Percentiles rank a stretch among this genome's conserved stretches.
Evolutionary conservation across 2,329 filamentous ascomycete species (phyloP).

Genomic region (Cladosporium colombiae): DNA sequence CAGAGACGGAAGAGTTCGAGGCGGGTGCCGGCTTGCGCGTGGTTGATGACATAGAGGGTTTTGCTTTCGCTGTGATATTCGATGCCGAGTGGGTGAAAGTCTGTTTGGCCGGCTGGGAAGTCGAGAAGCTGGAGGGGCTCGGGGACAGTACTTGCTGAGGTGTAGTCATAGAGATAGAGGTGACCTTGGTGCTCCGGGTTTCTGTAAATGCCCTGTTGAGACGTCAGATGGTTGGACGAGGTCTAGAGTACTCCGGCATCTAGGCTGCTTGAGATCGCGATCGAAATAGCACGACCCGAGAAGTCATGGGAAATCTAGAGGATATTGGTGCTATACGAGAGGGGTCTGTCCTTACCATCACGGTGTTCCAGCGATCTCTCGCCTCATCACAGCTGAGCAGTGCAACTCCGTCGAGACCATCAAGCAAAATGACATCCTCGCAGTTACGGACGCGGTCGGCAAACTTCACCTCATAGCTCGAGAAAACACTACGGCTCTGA

Average conservation of each 20-base stretch:
- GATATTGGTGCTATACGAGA: background rate
- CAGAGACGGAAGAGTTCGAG: slow-evolving; percentile 42
- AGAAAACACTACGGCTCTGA: slow-evolving; percentile 37
- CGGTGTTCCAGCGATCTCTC: slow-evolving; percentile 48
- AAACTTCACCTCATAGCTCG: slow-evolving; percentile 38
- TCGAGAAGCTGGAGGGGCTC: slow-evolving; percentile 32
- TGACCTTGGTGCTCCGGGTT: slow-evolving; percentile 30
- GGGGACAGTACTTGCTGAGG: slow-evolving; percentile 26
- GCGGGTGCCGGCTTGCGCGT: slow-evolving; percentile 37
- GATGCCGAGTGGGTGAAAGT: slow-evolving; percentile 45
- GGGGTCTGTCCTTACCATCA: slow-evolving; percentile 40
- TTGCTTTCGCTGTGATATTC: slow-evolving; percentile 36
- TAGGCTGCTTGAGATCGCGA: background rate
- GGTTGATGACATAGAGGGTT: slow-evolving; percentile 45
- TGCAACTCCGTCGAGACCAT: slow-evolving; percentile 40
- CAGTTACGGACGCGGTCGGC: slow-evolving; percentile 43
- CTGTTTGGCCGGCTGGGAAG: slow-evolving; percentile 28
- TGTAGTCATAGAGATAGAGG: slow-evolving; percentile 46
- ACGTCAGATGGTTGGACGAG: background rate
- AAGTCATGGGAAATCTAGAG: background rate
- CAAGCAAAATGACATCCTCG: slow-evolving; percentile 44
- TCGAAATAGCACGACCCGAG: background rate
- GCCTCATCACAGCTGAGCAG: slow-evolving; percentile 47
- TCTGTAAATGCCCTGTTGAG: slow-evolving; percentile 33
- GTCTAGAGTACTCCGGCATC: background rate